phyloP scores from a whole-genome alignment of 2,329 filamentous ascomycete genomes.

The Chaetothyriales sp. region DNA sequence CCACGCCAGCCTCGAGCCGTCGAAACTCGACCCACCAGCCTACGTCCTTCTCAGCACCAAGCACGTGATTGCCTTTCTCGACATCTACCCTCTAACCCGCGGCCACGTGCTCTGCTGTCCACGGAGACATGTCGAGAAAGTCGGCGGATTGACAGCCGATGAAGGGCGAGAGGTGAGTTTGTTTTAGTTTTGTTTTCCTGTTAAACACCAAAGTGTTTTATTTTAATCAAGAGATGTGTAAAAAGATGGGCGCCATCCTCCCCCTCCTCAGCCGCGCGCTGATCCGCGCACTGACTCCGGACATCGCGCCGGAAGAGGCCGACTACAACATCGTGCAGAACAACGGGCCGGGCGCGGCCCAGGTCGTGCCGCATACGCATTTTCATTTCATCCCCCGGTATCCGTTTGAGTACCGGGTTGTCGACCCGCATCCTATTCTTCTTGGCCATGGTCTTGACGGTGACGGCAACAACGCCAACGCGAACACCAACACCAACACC shows the following conservation, averaged over 20 bases:
- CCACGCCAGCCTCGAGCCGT: constrained; percentile 4
- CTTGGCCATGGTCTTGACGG: no score
- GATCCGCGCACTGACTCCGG: constrained; percentile 51
- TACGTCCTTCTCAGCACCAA: constrained; percentile 64
- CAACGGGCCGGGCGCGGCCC: constrained; percentile 76
- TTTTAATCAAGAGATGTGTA: background rate
- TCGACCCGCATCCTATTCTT: background rate
- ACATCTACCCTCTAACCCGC: constrained; percentile 74
- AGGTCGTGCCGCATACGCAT: constrained; percentile 87
- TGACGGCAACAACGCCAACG: constrained; percentile 2
- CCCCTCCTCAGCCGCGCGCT: constrained; percentile 52
- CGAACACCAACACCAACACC: constrained; percentile 17
- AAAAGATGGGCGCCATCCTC: constrained; percentile 32
- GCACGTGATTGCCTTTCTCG: constrained; percentile 71
- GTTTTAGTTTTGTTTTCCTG: constrained; percentile 18
- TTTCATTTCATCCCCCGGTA: constrained; percentile 89
- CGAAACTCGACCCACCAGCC: constrained; percentile 10
- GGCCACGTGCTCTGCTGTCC: constrained; percentile 78
- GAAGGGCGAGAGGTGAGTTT: constrained; percentile 55
- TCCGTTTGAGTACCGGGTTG: constrained; percentile 19
- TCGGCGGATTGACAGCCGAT: constrained; percentile 52
- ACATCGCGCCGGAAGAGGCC: constrained; percentile 22
- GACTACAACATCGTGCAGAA: constrained; percentile 98
- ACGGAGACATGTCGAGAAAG: constrained; percentile 60
- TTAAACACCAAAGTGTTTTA: no score